Evolutionary conservation across 164 flowering plant species (phyloP).

Genomic region (Vitis amurensis): DNA sequence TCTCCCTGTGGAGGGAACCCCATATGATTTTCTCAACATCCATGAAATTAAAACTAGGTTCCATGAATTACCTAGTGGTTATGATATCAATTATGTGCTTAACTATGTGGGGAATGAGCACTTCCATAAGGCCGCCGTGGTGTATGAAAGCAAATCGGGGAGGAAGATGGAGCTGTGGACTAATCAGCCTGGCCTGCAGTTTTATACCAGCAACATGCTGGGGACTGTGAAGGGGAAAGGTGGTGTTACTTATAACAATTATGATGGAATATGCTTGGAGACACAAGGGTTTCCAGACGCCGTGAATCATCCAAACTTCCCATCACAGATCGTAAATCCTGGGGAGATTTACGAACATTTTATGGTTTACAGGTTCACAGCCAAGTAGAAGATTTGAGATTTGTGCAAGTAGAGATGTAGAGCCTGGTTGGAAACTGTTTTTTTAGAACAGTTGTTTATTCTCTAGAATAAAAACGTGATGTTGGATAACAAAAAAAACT

Average conservation of each 20-base stretch:
- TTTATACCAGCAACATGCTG: constrained; percentile 36
- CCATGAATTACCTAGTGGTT: constrained; percentile 27
- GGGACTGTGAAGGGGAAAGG: constrained; percentile 27
- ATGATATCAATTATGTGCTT: constrained; percentile 43
- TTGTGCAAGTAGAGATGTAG: too few relatives aligned
- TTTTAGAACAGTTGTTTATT: too few relatives aligned
- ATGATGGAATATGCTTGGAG: constrained; percentile 39
- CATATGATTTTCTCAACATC: constrained; percentile 46
- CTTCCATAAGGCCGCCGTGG: constrained; percentile 27
- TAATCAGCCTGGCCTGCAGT: constrained; percentile 38
- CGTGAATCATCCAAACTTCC: constrained; percentile 82
- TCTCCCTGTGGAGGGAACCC: constrained; percentile 41
- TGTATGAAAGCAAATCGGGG: constrained; percentile 31
- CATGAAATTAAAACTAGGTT: constrained; percentile 19
- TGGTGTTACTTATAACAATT: constrained; percentile 19
- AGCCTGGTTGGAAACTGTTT: too few relatives aligned
- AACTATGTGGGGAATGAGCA: constrained; percentile 2
- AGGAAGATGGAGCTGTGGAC: constrained; percentile 46
- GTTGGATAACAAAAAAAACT: too few relatives aligned
- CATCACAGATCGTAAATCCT: constrained; percentile 62
- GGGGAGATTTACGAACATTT: constrained; percentile 55
- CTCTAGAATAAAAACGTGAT: too few relatives aligned
- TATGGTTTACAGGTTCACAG: constrained; percentile 50
- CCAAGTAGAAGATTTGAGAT: too few relatives aligned
- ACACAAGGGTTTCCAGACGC: constrained; percentile 89